Conservation (phyloP, 306 rosid species). For the Pterocarpus santalinus region DNA sequence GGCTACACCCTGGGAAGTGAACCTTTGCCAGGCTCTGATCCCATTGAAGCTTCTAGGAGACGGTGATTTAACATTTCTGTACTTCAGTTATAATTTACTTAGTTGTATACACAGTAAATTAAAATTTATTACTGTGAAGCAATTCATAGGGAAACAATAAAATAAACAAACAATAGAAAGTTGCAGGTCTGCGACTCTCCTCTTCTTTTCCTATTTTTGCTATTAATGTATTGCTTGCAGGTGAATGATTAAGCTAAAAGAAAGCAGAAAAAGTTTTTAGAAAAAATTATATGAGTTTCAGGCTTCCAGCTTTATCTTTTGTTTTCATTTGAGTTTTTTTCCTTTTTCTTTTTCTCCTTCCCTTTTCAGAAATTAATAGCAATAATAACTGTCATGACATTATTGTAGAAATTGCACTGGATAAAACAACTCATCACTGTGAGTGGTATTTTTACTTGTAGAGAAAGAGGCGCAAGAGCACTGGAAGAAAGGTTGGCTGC, state of each 20-base stretch:
- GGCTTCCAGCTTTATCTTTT: conserved; percentile 17
- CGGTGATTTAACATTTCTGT: conserved; percentile 57
- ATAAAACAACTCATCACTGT: conserved; percentile 39
- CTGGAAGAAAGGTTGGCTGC: conserved; percentile 94
- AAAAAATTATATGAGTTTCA: conserved; percentile 16
- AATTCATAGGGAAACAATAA: background rate
- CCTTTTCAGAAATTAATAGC: background rate
- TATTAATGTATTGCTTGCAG: conserved; percentile 14
- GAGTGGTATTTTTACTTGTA: conserved; percentile 50
- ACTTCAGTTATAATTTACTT: conserved; percentile 13
- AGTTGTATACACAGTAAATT: background rate
- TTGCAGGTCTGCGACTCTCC: background rate
- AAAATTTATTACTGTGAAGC: conserved; percentile 10
- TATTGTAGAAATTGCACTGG: background rate
- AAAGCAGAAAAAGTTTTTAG: conserved; percentile 19
- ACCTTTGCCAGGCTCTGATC: conserved; percentile 89
- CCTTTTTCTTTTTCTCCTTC: too few relatives aligned
- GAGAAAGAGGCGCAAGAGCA: conserved; percentile 96
- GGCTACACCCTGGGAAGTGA: conserved; percentile 66
- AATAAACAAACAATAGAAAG: conserved; percentile 15
- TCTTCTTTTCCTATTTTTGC: background rate
- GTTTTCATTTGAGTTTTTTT: background rate
- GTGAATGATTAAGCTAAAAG: conserved; percentile 26
- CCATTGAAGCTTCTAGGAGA: conserved; percentile 92
- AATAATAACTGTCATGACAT: background rate